Conservation (phyloP, 805 yeast species). For the Metschnikowia arizonensis region DNA sequence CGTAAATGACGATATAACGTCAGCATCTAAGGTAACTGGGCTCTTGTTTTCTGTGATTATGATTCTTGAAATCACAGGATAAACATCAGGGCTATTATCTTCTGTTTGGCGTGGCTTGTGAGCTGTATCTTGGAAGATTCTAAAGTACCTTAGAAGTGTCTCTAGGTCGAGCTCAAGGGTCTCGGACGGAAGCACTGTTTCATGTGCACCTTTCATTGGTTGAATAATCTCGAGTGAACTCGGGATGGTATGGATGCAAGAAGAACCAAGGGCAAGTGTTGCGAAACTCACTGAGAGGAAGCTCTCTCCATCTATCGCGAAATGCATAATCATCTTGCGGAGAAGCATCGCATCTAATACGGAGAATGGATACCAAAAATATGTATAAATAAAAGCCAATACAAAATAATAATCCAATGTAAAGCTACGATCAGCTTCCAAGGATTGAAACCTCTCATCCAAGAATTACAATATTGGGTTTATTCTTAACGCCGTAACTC, state of each 20-base stretch:
- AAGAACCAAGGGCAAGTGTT: background rate
- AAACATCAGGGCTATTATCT: background rate
- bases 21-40: background rate
- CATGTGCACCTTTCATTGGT: background rate
- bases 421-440: background rate
- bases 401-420: background rate
- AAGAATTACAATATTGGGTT: constrained; percentile 4
- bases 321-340: background rate
- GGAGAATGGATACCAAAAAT: background rate
- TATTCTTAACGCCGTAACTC: background rate
- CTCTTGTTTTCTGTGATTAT: constrained; percentile 2
- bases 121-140: background rate
- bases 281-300: background rate
- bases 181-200: constrained; percentile 6
- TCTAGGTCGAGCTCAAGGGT: constrained; percentile 17
- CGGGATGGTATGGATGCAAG: background rate
- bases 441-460: background rate
- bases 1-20: background rate
- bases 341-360: background rate
- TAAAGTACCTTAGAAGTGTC: constrained; percentile 12
- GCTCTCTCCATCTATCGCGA: background rate
- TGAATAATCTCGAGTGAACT: background rate
- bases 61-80: constrained; percentile 2
- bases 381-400: background rate
- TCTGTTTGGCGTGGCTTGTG: background rate